Base-by-base conservation (phyloP, 78 protist genomes). In the Guillardia theta region DNA sequence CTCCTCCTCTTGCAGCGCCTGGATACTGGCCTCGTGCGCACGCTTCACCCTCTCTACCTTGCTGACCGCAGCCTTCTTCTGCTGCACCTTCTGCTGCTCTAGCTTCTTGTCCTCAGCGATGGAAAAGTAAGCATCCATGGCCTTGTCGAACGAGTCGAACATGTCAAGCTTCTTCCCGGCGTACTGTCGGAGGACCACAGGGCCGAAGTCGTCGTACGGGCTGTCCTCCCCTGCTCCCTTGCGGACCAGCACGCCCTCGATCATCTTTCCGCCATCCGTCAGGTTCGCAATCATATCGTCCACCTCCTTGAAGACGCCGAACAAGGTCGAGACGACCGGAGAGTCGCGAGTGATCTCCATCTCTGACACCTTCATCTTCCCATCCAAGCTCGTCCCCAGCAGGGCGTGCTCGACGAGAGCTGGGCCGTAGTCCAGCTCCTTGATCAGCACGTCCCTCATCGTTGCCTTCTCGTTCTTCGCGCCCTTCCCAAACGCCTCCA, bases 81-180 rank as follows among this genome's bases (percentile, higher is more conserved):
- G 78, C 93, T 41, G 70, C 24, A 62, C 93, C 1, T 95, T 62
- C 76, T 96, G 96, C 48, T 95, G 97, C 70, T 97, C 97, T 0
- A 97, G 27, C 39, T 78, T 64, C 93, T 96, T 96, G 21, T 87
- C 45, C 53, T 98, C 99, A 6, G 83, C 83, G 10, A 70, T 24
- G 18, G 98, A 88, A 94, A 97, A 99, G 97, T 77, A 98, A 45
- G 96, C 97, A 92, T 99, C 99, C 6, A 97, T 97, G 10, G 99
- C 83, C 36, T 50, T 78, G 47, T 95, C 96, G 93, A 98, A 99
- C 47, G 94, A 24, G 12, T 4, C 94, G 80, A 83, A 95, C 54
- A 10, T 46, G 62, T 43, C 94, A 21, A 88, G 27, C 36, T 19
- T 48, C 50, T 43, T 4, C 22, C 39, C 53, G 44, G 43, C 37